A percentile compares a stretch with the other conserved stretches of the same genome.
phyloP scores from a whole-genome alignment of 257 asterid species.

The Przewalskia tangutica region DNA sequence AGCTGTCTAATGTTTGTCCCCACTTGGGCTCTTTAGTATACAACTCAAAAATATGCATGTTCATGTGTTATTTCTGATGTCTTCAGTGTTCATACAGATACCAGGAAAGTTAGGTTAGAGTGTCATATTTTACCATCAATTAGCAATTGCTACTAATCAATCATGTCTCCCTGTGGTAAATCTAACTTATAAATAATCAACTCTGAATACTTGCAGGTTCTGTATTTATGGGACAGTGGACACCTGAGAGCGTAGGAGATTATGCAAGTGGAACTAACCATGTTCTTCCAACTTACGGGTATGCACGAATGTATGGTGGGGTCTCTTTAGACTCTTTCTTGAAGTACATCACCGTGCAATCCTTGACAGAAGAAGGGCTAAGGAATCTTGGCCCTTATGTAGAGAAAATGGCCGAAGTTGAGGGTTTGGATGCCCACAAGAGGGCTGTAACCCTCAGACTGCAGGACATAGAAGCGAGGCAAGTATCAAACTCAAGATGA shows the following conservation, averaged over 20 bases:
- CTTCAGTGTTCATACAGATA: background rate
- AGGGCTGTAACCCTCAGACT: slow-evolving; percentile 88
- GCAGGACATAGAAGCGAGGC: slow-evolving; percentile 63
- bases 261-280: slow-evolving; percentile 96
- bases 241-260: slow-evolving; percentile 93
- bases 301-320: slow-evolving; percentile 89
- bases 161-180: background rate
- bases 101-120: background rate
- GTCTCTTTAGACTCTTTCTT: slow-evolving; percentile 84
- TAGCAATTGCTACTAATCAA: background rate
- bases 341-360: slow-evolving; percentile 81
- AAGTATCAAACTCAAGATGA: slow-evolving; percentile 7
- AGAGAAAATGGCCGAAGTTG: slow-evolving; percentile 86
- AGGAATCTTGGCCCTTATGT: slow-evolving; percentile 85
- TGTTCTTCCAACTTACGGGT: slow-evolving; percentile 95
- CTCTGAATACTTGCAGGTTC: slow-evolving; percentile 44
- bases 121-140: background rate
- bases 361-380: slow-evolving; percentile 81
- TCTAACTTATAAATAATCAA: background rate
- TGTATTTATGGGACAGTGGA: slow-evolving; percentile 81
- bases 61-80: background rate
- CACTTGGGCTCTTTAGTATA: background rate
- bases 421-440: slow-evolving; percentile 96
- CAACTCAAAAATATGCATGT: background rate
- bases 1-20: background rate